Evolutionary conservation across 2,329 filamentous ascomycete species (phyloP).

Genomic region (Phialophora macrospora): DNA sequence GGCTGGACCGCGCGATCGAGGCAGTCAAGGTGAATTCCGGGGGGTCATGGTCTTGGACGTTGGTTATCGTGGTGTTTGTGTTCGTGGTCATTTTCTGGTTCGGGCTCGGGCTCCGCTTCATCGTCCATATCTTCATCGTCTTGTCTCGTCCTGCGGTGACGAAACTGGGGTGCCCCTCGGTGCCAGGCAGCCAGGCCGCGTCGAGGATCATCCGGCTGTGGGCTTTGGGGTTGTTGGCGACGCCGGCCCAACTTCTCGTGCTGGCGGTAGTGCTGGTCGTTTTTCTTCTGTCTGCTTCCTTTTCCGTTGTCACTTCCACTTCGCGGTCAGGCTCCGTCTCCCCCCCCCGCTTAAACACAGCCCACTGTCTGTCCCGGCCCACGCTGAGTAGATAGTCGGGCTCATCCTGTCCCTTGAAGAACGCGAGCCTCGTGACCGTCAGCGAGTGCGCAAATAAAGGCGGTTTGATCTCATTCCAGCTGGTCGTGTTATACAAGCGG

Average conservation of each 20-base stretch:
- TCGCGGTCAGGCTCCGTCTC: neutral
- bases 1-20: constrained; percentile 60
- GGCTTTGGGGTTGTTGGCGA: constrained; percentile 76
- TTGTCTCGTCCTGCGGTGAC: constrained; percentile 92
- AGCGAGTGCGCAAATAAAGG: constrained; percentile 82
- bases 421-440: constrained; percentile 81
- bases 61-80: too few relatives aligned
- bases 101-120: constrained; percentile 14
- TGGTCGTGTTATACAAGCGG: constrained; percentile 81
- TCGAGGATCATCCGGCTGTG: constrained; percentile 93
- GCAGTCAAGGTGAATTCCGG: constrained; percentile 58
- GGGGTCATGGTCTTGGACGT: too few relatives aligned
- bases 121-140: constrained; percentile 72
- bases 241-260: constrained; percentile 59
- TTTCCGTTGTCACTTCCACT: too few relatives aligned
- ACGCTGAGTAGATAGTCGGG: constrained; percentile 78
- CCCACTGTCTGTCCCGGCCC: constrained; percentile 90
- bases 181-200: constrained; percentile 75
- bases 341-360: constrained; percentile 66
- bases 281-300: neutral
- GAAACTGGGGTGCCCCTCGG: constrained; percentile 60
- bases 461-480: constrained; percentile 86
- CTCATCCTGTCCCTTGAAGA: constrained; percentile 68
- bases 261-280: constrained; percentile 31
- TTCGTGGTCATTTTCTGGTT: neutral